These are phyloP conservation scores for Termitomyces sp. DNA, from an alignment of 768 basidiomycete genomes.

Conservation along the genomic window DNA sequence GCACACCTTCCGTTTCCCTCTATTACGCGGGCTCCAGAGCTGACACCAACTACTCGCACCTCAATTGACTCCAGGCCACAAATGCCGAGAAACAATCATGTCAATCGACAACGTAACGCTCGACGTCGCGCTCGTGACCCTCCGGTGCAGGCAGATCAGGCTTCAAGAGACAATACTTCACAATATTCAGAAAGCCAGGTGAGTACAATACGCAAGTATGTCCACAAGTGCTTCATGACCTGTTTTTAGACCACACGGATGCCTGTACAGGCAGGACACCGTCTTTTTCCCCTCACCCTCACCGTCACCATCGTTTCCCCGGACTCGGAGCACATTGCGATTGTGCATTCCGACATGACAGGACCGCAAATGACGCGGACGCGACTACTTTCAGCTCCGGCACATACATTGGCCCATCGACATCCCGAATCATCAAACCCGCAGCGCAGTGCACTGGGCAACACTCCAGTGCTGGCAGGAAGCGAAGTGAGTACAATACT, in stretches of 20 bases:
- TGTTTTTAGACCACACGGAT: neutral
- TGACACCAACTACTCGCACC: neutral
- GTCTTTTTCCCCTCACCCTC: too few species aligned
- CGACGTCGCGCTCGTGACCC: neutral
- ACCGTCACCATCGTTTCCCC: too few species aligned
- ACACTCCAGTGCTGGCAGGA: neutral
- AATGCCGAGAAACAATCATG: neutral
- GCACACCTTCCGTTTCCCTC: neutral
- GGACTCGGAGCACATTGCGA: too few species aligned
- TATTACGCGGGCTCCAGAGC: neutral
- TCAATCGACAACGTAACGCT: neutral
- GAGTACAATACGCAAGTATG: neutral
- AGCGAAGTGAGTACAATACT: neutral
- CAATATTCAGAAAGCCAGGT: neutral
- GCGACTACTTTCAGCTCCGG: too few species aligned
- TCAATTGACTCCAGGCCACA: neutral
- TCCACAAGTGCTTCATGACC: neutral
- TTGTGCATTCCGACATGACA: too few species aligned
- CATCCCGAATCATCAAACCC: neutral
- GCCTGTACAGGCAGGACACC: too few species aligned
- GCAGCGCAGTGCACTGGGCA: too few species aligned
- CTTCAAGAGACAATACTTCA: too few species aligned
- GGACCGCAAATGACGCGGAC: too few species aligned
- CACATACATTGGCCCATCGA: neutral
- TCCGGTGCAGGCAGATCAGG: neutral